phyloP scores from a whole-genome alignment of 441 rosid species.

The Pelargonium cotyledonis region DNA sequence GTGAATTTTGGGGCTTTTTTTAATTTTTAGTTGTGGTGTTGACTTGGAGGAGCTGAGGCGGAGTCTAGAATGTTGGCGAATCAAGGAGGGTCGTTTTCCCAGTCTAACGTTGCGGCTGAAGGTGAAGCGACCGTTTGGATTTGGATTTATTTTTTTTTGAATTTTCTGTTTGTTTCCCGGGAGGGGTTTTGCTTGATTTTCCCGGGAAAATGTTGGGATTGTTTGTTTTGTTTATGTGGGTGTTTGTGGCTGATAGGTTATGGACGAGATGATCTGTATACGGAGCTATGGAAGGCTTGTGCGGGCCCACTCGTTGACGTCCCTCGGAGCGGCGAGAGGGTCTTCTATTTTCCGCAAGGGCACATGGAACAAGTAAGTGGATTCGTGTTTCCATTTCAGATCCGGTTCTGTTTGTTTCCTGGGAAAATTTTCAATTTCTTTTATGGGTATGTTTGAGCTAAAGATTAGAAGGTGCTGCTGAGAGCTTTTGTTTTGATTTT shows the following conservation, averaged over 20 bases:
- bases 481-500: no score
- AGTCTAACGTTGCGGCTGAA: conserved; percentile 25
- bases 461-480: no score
- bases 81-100: conserved; percentile 41
- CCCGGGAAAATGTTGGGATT: conserved; percentile 8
- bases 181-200: conserved; percentile 4
- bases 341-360: conserved; percentile 62
- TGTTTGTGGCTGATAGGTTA: conserved; percentile 10
- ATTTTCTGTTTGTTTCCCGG: conserved; percentile 3
- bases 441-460: conserved; percentile 11
- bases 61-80: conserved; percentile 37
- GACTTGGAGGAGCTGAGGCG: conserved; percentile 12
- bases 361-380: conserved; percentile 61
- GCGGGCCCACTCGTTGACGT: conserved; percentile 63
- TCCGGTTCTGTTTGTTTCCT: conserved; percentile 21
- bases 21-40: conserved; percentile 6
- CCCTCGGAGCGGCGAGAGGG: conserved; percentile 42
- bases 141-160: background rate
- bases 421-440: background rate
- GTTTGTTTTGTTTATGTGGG: conserved; percentile 10
- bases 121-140: conserved; percentile 24
- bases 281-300: conserved; percentile 54
- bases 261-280: conserved; percentile 35
- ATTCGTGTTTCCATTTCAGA: conserved; percentile 8
- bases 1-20: conserved; percentile 16